A percentile compares a stretch with the other conserved stretches of the same genome.
These are phyloP conservation scores for Sugiyamaella xylanicola DNA, from an alignment of 1,139 yeast genomes.

Conservation along the genomic window DNA sequence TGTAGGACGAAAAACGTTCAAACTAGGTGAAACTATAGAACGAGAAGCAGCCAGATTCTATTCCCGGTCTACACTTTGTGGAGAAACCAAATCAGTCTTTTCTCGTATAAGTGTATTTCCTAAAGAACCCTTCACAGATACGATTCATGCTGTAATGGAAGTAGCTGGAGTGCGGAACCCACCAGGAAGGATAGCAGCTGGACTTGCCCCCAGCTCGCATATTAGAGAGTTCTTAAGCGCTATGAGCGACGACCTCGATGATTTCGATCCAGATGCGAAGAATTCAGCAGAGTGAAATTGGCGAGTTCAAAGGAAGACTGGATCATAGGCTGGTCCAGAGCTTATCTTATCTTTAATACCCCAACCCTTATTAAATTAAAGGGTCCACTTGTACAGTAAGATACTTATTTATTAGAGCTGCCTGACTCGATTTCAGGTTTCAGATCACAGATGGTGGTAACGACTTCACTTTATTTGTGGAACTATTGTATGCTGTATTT, in stretches of 20 bases:
- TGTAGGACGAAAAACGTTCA: background rate
- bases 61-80: constrained; percentile 18
- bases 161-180: constrained; percentile 42
- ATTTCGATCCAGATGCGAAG: constrained; percentile 26
- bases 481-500: too few relatives aligned
- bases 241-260: constrained; percentile 41
- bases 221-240: constrained; percentile 37
- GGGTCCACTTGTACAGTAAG: background rate
- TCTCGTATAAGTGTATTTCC: constrained; percentile 33
- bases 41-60: constrained; percentile 6
- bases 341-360: background rate
- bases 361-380: background rate
- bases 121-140: constrained; percentile 32
- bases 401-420: background rate
- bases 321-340: too few relatives aligned
- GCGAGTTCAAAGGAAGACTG: too few relatives aligned
- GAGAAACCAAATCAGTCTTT: constrained; percentile 7
- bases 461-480: too few relatives aligned
- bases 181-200: constrained; percentile 39
- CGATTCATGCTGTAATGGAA: constrained; percentile 34
- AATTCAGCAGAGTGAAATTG: background rate
- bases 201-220: constrained; percentile 38
- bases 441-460: too few relatives aligned
- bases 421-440: too few relatives aligned
- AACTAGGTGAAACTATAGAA: background rate